phyloP scores from a whole-genome alignment of 2,329 filamentous ascomycete species.

The Periconia digitata region DNA sequence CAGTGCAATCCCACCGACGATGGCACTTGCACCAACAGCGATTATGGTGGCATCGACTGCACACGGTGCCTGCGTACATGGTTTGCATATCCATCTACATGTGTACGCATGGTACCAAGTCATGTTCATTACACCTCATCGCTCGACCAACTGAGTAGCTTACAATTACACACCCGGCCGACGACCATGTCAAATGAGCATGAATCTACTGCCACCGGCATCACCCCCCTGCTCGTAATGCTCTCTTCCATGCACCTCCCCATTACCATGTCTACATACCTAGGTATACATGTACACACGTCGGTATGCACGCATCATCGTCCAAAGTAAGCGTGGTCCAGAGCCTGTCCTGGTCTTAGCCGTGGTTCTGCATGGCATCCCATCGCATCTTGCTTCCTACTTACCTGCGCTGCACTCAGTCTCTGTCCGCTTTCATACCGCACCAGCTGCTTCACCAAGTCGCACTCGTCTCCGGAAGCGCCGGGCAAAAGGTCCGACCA shows the following conservation, averaged over 20 bases:
- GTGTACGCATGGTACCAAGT: too few species aligned
- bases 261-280: too few species aligned
- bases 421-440: slow-evolving; percentile 70
- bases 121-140: too few species aligned
- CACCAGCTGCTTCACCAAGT: slow-evolving; percentile 69
- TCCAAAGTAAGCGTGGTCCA: slow-evolving; percentile 32
- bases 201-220: too few species aligned
- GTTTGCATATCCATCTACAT: too few species aligned
- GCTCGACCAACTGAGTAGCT: too few species aligned
- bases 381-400: not conserved
- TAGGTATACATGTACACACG: too few species aligned
- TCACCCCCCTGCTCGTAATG: too few species aligned
- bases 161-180: too few species aligned
- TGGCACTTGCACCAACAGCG: not conserved
- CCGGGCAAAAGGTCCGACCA: slow-evolving; percentile 73
- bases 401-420: slow-evolving; percentile 66
- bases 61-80: too few species aligned
- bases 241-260: too few species aligned
- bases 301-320: not conserved
- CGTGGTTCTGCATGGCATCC: not conserved
- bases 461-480: slow-evolving; percentile 59
- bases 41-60: not conserved
- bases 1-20: not conserved
- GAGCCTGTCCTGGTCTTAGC: slow-evolving; percentile 19
- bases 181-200: too few species aligned